phyloP scores from a whole-genome alignment of 2,329 filamentous ascomycete species.

The Cytospora leucostoma region DNA sequence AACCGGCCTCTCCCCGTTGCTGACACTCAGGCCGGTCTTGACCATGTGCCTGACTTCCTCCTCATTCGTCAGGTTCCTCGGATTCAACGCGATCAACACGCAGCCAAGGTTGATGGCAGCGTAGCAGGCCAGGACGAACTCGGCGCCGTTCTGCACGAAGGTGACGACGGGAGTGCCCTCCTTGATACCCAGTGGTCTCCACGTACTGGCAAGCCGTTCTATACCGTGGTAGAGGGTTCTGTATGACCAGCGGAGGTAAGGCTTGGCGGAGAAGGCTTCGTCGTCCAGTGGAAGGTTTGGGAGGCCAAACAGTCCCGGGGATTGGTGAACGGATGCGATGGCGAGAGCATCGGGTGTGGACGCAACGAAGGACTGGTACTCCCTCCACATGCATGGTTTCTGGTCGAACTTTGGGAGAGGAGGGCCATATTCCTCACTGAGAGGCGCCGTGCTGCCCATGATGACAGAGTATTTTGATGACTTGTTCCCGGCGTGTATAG shows the following conservation, averaged over 20 bases:
- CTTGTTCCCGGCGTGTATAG: too few relatives aligned
- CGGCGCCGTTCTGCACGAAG: slow-evolving; percentile 15
- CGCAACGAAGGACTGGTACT: slow-evolving; percentile 1
- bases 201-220: slow-evolving; percentile 3
- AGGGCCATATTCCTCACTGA: slow-evolving; percentile 13
- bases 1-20: slow-evolving; percentile 6
- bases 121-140: slow-evolving; percentile 5
- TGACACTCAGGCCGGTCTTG: slow-evolving; percentile 5
- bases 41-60: slow-evolving; percentile 21
- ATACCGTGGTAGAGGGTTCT: not conserved
- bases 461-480: not conserved
- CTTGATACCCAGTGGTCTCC: slow-evolving; percentile 2
- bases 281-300: slow-evolving; percentile 3
- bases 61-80: slow-evolving; percentile 17
- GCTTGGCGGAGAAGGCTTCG: not conserved
- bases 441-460: slow-evolving; percentile 13
- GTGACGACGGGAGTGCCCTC: slow-evolving; percentile 8
- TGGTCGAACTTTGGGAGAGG: not conserved
- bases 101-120: slow-evolving; percentile 12
- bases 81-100: slow-evolving; percentile 7
- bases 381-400: slow-evolving; percentile 4
- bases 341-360: slow-evolving; percentile 7
- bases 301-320: slow-evolving; percentile 5
- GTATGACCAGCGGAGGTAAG: slow-evolving; percentile 20
- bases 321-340: slow-evolving; percentile 13